Percentiles rank a stretch among this genome's conserved stretches.
Conservation (phyloP, 1,139 yeast genomes). For the Yamadazyma spencermartinsiae region DNA sequence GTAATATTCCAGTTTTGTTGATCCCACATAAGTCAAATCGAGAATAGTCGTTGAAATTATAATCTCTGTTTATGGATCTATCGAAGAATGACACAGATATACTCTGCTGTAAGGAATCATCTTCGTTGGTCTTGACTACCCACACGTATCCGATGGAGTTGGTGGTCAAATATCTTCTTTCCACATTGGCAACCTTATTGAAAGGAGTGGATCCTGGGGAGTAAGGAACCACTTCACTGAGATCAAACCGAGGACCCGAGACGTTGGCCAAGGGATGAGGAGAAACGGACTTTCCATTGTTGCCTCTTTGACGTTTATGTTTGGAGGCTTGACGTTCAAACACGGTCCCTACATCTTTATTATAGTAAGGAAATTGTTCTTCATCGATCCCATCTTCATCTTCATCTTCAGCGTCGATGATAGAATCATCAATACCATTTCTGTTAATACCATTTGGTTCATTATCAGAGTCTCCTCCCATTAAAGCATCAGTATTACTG, state of each 20-base stretch:
- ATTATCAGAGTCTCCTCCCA: slow-evolving; percentile 10
- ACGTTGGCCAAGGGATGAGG: slow-evolving; percentile 5
- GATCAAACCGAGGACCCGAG: background rate
- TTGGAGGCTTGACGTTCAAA: slow-evolving; percentile 16
- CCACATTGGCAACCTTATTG: slow-evolving; percentile 29
- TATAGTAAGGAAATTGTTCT: slow-evolving; percentile 16
- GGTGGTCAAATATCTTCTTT: slow-evolving; percentile 77
- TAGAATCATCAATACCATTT: slow-evolving; percentile 19
- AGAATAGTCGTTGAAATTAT: slow-evolving; percentile 77
- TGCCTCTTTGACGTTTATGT: slow-evolving; percentile 27
- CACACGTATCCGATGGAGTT: slow-evolving; percentile 82
- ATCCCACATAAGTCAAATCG: slow-evolving; percentile 77
- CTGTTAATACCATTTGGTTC: slow-evolving; percentile 17
- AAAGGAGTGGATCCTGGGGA: slow-evolving; percentile 91
- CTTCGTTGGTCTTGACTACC: slow-evolving; percentile 50
- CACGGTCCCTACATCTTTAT: slow-evolving; percentile 19
- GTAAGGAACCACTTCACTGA: slow-evolving; percentile 34
- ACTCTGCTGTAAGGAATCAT: slow-evolving; percentile 45
- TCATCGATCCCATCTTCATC: slow-evolving; percentile 28
- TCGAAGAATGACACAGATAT: slow-evolving; percentile 88
- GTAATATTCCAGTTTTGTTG: slow-evolving; percentile 62
- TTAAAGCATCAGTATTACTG: slow-evolving; percentile 24
- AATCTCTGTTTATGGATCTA: slow-evolving; percentile 73
- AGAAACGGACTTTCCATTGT: slow-evolving; percentile 11
- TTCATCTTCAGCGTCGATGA: slow-evolving; percentile 30